These are phyloP conservation scores for Fistulinella cinereoalba DNA, from an alignment of 1,284 basidiomycete species.

Conservation along the genomic window DNA sequence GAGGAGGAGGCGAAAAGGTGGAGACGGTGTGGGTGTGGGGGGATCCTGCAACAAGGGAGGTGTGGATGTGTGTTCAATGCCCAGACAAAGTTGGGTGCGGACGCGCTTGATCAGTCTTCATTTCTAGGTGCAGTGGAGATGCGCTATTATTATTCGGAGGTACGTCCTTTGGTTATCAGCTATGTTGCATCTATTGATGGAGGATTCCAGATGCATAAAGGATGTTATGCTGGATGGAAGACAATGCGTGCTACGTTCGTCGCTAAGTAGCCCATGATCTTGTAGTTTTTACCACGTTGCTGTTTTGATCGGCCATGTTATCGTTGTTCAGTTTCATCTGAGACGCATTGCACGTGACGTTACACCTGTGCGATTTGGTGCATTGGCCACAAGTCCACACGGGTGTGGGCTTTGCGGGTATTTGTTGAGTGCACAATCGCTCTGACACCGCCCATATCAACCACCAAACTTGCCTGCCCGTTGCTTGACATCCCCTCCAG, in stretches of 20 bases:
- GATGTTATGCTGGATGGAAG: conserved; percentile 17
- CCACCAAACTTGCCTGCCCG: conserved; percentile 1
- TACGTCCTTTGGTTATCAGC: conserved; percentile 6
- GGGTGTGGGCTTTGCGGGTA: conserved; percentile 23
- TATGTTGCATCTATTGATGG: conserved; percentile 8
- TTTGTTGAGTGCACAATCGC: conserved; percentile 21
- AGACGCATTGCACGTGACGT: conserved; percentile 27
- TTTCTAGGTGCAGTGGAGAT: conserved; percentile 15
- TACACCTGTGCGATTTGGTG: conserved; percentile 17
- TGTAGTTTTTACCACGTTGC: conserved; percentile 24
- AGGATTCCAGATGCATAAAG: conserved; percentile 10
- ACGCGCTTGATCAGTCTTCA: conserved; percentile 2
- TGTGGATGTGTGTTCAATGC: conserved; percentile 1
- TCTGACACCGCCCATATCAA: conserved; percentile 14
- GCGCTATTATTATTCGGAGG: conserved; percentile 20
- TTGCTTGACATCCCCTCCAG: background rate
- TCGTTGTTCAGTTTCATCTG: conserved; percentile 6
- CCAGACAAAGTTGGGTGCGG: conserved; percentile 7
- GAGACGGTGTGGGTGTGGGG: conserved; percentile 4
- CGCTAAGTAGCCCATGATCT: conserved; percentile 19
- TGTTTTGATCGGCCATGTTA: conserved; percentile 24
- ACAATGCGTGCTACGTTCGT: conserved; percentile 11
- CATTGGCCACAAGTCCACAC: conserved; percentile 9
- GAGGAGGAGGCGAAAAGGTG: conserved; percentile 24
- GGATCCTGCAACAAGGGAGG: conserved; percentile 5